phyloP scores from a whole-genome alignment of 176 grass and related monocot genomes.

The Saccharum spontaneum region DNA sequence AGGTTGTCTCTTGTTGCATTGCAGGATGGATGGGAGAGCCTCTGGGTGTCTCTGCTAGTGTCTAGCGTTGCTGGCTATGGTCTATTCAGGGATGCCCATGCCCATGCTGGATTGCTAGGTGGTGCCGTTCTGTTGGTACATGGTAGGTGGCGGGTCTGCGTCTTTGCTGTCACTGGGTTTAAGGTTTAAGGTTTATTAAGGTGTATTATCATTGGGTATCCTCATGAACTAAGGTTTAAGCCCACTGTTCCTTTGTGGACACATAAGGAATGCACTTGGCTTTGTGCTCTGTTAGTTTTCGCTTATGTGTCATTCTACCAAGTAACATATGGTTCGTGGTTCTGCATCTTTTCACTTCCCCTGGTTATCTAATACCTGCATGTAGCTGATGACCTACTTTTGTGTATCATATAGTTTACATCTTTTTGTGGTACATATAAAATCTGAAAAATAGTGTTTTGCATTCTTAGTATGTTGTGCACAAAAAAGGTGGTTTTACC shows the following conservation, averaged over 20 bases:
- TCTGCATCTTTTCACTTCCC: not conserved
- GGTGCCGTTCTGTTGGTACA: not conserved
- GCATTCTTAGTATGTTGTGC: not conserved
- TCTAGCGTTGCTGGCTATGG: not conserved
- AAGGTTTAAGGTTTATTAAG: conserved; percentile 4
- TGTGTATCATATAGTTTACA: not conserved
- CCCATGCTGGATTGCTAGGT: not conserved
- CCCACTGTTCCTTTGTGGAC: not conserved
- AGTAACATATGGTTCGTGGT: not conserved
- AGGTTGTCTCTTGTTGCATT: not conserved
- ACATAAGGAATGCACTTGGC: not conserved
- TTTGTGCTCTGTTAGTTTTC: not conserved
- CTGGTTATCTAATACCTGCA: not conserved
- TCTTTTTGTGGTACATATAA: not conserved
- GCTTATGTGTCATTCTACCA: not conserved
- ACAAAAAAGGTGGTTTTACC: not conserved
- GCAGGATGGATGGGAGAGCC: not conserved
- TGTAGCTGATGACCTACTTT: not conserved
- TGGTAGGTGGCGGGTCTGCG: not conserved
- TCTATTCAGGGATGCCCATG: not conserved
- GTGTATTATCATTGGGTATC: not conserved
- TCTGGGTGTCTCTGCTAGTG: not conserved
- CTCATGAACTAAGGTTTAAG: not conserved
- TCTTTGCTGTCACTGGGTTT: not conserved
- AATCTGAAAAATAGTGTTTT: not conserved